Evolutionary conservation across 78 protist genomes (phyloP), one percentile per base, ranked within the genome.

Genomic region (Mantamonas sphyraenae): DNA sequence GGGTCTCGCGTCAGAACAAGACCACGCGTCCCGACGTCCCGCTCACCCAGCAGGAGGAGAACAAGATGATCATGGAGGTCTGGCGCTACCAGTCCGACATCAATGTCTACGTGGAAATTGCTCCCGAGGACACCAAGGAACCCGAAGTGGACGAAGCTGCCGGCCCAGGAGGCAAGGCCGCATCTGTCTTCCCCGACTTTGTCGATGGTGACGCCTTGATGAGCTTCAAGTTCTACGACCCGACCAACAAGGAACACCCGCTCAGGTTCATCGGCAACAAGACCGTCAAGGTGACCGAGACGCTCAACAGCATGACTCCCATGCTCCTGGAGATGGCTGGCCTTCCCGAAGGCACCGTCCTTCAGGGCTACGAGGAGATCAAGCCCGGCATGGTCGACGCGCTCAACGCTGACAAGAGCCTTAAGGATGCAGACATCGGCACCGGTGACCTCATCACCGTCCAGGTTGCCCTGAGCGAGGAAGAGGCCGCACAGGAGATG

Each of bases 1-100:
- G 55, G 47, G 68, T 53, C 14, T 0, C 9, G 24, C 76, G 76
- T n/a, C 58, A 71, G 59, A 71, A 71, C 76, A 39, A 71, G 34
- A 71, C 76, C 4, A 24, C 4, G 35, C 76, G 76, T 30, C 68
- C 68, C 14, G 58, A 57, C 31, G 22, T 9, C 33, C 62, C 64
- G 31, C 31, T 53, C 22, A 5, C 47, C 5, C 22, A 42, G 22
- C 22, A 42, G 22, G 10, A 42, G 47, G 5, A 42, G 22, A 12
- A 5, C 22, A 10, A 5, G 47, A 5, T 5, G 47, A 42, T 42
- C 47, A 42, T 10, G 47, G 5, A 5, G 47, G 22, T 42, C 47
- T 42, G 5, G 22, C 5, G 10, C 22, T 42, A 5, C 22, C 47
- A 12, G 22, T 12, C 47, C 47, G 47, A 5, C 22, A 12, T 5